A percentile compares a stretch with the other conserved stretches of the same genome.
These are phyloP conservation scores for Haematococcus lacustris DNA, from an alignment of 139 green algal species.

Conservation along the genomic window DNA sequence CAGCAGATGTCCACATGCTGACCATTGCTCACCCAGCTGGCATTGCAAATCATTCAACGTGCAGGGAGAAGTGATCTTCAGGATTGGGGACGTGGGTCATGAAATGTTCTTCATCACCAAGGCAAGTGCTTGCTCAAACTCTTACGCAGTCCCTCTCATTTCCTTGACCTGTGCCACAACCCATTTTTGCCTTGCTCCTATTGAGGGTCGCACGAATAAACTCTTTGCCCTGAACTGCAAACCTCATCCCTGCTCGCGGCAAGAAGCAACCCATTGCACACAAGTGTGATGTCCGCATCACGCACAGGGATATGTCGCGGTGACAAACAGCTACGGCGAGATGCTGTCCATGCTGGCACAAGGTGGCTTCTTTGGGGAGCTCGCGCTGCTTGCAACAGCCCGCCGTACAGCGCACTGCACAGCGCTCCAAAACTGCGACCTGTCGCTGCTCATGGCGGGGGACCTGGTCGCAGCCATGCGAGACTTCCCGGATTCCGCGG, in stretches of 20 bases:
- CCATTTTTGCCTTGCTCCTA: not conserved
- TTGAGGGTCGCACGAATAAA: not conserved
- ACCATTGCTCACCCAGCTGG: too few relatives aligned
- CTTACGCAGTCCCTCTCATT: not conserved
- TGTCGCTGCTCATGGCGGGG: slow-evolving; percentile 33
- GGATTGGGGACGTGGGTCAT: slow-evolving; percentile 46
- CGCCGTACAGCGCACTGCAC: slow-evolving; percentile 44
- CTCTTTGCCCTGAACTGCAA: not conserved
- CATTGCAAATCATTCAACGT: too few relatives aligned
- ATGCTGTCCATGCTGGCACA: slow-evolving; percentile 44
- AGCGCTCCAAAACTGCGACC: slow-evolving; percentile 44
- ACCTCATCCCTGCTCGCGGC: not conserved
- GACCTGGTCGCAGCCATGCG: slow-evolving; percentile 43
- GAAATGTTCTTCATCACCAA: slow-evolving; percentile 61
- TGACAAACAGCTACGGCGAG: slow-evolving; percentile 44
- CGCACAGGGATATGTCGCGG: slow-evolving; percentile 41
- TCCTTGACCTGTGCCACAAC: not conserved
- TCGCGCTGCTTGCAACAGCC: slow-evolving; percentile 45
- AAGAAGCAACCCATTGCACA: not conserved
- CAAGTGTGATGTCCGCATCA: not conserved
- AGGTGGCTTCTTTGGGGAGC: slow-evolving; percentile 53
- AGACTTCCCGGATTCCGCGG: slow-evolving; percentile 43
- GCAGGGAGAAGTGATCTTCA: slow-evolving; percentile 46
- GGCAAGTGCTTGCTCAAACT: slow-evolving; percentile 12
- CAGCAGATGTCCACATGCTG: too few relatives aligned